phyloP scores from a whole-genome alignment of 768 basidiomycete species.

The Termitomyces heimii region DNA sequence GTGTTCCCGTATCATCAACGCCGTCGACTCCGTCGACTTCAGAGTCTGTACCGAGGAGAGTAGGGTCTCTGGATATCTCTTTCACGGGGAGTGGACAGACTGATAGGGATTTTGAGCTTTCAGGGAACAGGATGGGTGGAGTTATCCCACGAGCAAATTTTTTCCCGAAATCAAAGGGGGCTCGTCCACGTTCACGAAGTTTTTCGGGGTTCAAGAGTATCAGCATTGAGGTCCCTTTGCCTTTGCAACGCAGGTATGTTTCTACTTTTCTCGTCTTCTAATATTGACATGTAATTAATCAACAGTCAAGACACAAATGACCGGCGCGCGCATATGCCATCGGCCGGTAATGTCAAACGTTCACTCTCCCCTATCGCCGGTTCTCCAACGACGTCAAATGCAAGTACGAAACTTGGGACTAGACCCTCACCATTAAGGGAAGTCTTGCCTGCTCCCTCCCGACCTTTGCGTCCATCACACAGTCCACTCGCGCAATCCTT shows the following conservation, averaged over 20 bases:
- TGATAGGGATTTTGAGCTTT: constrained; percentile 1
- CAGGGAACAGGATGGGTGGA: constrained; percentile 8
- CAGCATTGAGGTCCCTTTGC: constrained; percentile 21
- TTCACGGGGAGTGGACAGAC: not conserved
- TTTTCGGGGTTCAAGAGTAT: constrained; percentile 65
- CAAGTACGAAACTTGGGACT: constrained; percentile 4
- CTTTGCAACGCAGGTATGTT: constrained; percentile 25
- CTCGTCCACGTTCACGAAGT: constrained; percentile 66
- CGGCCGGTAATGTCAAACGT: constrained; percentile 16
- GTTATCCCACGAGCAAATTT: constrained; percentile 58
- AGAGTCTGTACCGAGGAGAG: constrained; percentile 1
- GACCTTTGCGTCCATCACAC: constrained; percentile 20
- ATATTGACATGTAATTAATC: not conserved
- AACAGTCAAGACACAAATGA: constrained; percentile 22
- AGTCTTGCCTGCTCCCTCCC: constrained; percentile 8
- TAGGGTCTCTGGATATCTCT: constrained; percentile 7
- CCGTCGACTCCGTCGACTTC: not conserved
- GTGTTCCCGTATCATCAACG: not conserved
- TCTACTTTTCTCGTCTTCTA: not conserved
- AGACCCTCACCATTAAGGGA: constrained; percentile 15
- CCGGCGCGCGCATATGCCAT: constrained; percentile 14
- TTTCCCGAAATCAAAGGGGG: constrained; percentile 44
- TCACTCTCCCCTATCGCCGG: constrained; percentile 16
- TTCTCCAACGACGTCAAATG: constrained; percentile 12
- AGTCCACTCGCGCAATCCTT: constrained; percentile 29